Base-by-base conservation (phyloP, 2,329 filamentous ascomycete genomes). In the Penicillium sp. region DNA sequence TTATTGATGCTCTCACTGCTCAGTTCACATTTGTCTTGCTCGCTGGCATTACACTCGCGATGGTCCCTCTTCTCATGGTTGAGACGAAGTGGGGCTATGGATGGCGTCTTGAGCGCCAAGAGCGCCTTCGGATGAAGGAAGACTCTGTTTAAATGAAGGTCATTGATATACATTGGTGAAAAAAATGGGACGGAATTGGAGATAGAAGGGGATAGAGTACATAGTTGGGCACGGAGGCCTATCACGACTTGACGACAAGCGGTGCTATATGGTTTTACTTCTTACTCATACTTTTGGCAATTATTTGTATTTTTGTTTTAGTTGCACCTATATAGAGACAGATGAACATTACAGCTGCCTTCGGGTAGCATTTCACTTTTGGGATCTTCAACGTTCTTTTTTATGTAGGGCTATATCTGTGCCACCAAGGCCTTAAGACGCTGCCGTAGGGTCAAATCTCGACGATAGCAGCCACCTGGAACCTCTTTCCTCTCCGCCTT, bases 1-100 rank as follows among this genome's bases (percentile, higher is more conserved):
- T 77, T 1, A 69, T 77, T 31, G 63, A 72, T 42, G 61, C 62
- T 4, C 46, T 76, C 19, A 69, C 62, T 23, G 79, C 67, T 3
- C 49, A 60, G 21, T 69, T 56, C 19, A 46, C 68, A 8, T 71
- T 72, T 50, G 27, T 70, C 21, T 37, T 72, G 31, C 64, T 72
- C 17, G 65, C 68, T n/a, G 69, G 69, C 7, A 64, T 71, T 40
- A 67, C 63, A 5, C n/a, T 70, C 13, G 41, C 38, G 13, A 66
- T 69, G 62, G 54, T 61, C 8, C 67, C 69, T 12, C 60, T 72
- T 33, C 40, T 72, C 4, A 57, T 57, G 45, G 49, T 68, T 19
- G 69, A 72, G 53, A 66, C 65, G 57, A 62, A 60, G 47, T 71
- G 62, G 58, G 70, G 69, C 3, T 63, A 67, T 33, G 60, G 58